Evolutionary conservation across 495 filamentous ascomycete genomes (phyloP).

Genomic region (Xylaria cubensis): DNA sequence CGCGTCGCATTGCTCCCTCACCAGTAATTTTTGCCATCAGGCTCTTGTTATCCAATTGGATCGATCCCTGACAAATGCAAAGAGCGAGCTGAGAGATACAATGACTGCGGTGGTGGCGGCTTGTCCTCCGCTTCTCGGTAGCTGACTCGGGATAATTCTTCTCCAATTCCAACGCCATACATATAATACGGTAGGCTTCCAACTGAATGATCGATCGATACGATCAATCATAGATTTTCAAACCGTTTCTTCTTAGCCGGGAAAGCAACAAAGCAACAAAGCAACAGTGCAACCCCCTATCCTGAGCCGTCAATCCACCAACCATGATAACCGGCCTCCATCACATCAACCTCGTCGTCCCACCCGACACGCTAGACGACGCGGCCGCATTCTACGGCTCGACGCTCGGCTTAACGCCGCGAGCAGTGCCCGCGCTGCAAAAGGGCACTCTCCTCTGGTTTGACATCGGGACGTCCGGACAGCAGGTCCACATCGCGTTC

Average conservation of each 20-base stretch:
- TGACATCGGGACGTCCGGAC: constrained; percentile 62
- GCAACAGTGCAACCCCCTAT: not conserved
- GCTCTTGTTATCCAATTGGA: not conserved
- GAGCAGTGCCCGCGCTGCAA: constrained; percentile 59
- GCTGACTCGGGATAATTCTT: not conserved
- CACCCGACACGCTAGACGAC: constrained; percentile 57
- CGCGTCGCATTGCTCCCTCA: not conserved
- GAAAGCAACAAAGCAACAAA: not conserved
- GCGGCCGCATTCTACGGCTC: constrained; percentile 63
- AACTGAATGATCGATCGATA: not conserved
- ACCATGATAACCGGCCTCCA: constrained; percentile 67
- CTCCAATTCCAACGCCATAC: not conserved
- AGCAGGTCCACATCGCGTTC: constrained; percentile 66
- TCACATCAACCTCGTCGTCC: constrained; percentile 67
- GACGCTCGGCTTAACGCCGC: constrained; percentile 58
- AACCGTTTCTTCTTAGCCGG: not conserved
- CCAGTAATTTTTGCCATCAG: not conserved
- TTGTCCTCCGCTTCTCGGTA: not conserved
- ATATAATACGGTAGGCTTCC: not conserved
- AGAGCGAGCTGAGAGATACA: not conserved
- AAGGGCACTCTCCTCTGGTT: constrained; percentile 63
- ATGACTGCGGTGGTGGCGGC: not conserved
- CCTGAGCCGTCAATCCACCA: constrained; percentile 8
- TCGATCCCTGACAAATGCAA: not conserved
- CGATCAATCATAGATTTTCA: not conserved